A percentile compares a stretch with the other conserved stretches of the same genome.
Evolutionary conservation across 208 protist genomes (phyloP).

Genomic region (Porcisia deanei): DNA sequence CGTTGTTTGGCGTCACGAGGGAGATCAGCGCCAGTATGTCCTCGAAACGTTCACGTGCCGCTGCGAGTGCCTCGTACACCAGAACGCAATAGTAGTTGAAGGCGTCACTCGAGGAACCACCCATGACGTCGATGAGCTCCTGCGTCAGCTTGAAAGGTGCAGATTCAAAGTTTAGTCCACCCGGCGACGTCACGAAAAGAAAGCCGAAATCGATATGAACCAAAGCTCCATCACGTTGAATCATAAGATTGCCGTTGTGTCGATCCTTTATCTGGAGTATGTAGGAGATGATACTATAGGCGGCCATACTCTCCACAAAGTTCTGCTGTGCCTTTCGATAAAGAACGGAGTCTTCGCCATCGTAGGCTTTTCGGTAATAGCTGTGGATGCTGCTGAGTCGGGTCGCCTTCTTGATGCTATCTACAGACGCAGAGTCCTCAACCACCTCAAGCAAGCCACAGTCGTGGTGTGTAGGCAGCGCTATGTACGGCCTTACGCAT

Average conservation of each 20-base stretch:
- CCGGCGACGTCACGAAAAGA: constrained; percentile 95
- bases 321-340: constrained; percentile 81
- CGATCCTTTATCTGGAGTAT: constrained; percentile 95
- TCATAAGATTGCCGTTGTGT: constrained; percentile 96
- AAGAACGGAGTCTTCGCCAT: constrained; percentile 44
- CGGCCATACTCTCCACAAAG: constrained; percentile 95
- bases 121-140: constrained; percentile 93
- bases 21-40: constrained; percentile 82
- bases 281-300: constrained; percentile 95
- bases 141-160: constrained; percentile 94
- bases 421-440: constrained; percentile 86
- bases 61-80: constrained; percentile 82
- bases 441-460: constrained; percentile 91
- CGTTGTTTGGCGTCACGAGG: constrained; percentile 86
- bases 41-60: constrained; percentile 70
- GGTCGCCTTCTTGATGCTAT: constrained; percentile 90
- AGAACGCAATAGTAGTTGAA: constrained; percentile 93
- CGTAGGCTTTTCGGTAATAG: constrained; percentile 85
- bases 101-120: constrained; percentile 57
- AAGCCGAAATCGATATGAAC: constrained; percentile 99
- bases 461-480: constrained; percentile 74
- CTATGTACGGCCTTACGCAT: constrained; percentile 74
- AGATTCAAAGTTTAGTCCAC: constrained; percentile 94
- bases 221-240: constrained; percentile 87
- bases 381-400: constrained; percentile 63